Base-by-base conservation (phyloP, 139 green algal genomes). In the Coccomyxa sp. region DNA sequence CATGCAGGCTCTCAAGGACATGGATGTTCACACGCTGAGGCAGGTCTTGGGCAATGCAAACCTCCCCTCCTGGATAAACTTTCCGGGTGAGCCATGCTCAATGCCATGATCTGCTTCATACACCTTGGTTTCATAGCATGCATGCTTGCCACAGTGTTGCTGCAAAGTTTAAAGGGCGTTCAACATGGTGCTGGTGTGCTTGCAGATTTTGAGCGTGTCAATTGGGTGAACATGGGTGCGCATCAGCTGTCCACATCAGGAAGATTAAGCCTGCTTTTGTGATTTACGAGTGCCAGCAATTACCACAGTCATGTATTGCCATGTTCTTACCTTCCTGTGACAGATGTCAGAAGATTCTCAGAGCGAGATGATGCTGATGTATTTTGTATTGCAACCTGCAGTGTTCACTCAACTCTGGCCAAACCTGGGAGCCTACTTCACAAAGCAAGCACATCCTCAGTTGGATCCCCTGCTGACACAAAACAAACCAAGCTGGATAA, bases 1-100 rank as follows among this genome's bases (percentile, higher is more conserved):
- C 38, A 3, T 83, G 78, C 78, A 86, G 83, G 83, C 83, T 18
- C 28, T 86, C n/a, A 86, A 86, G 23, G 79, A 86, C 57, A 77
- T 83, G 79, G 78, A 86, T n/a, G 45, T 60, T 0, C 38, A 76
- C 10, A 77, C 51, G 0, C 31, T 86, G 18, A 83, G 79, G 18
- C 30, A 81, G 23, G 67, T 83, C 9, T 17, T 86, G 13, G 83
- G 83, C 9, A 25, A 81, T 38, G 78, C 80, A 30, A 80, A 66
- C 11, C 71, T 32, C 59, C 28, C 79, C n/a, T 66, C 23, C 1
- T 82, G n/a, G 79, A 74, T 82, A 15, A 82, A 76, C 30, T 77
- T 58, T n/a, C 28, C 60, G 66, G 25, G 79, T 82, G 79, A 45
- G 23, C 9, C 15, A 71, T 15, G 63, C 60, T 25, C 15, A 68